These are phyloP conservation scores for Phytophthora rubi DNA, from an alignment of 352 stramenopile genomes.

Conservation along the genomic window DNA sequence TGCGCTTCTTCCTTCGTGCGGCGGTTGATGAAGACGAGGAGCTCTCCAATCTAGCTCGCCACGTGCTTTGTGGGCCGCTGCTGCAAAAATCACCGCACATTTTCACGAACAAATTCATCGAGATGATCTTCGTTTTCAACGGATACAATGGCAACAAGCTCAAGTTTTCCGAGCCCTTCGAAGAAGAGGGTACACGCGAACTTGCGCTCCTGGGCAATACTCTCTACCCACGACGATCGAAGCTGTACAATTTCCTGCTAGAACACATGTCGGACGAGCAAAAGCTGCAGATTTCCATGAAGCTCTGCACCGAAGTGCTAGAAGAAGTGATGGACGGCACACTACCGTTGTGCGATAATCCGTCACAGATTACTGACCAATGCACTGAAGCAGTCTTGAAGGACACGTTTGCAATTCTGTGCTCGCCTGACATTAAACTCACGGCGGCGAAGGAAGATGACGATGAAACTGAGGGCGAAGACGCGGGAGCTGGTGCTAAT, in stretches of 20 bases:
- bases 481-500: conserved; percentile 48
- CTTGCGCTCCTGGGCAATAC: conserved; percentile 63
- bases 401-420: conserved; percentile 89
- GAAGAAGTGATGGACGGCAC: conserved; percentile 90
- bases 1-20: conserved; percentile 95
- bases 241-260: conserved; percentile 96
- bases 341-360: conserved; percentile 73
- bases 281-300: conserved; percentile 95
- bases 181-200: conserved; percentile 70
- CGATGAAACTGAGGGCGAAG: conserved; percentile 68
- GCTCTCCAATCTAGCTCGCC: conserved; percentile 92
- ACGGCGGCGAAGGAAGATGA: conserved; percentile 57
- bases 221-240: conserved; percentile 72
- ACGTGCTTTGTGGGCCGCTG: conserved; percentile 92
- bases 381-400: conserved; percentile 90
- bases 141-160: conserved; percentile 63
- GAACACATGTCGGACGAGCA: conserved; percentile 96
- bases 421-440: conserved; percentile 89
- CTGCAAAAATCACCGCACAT: conserved; percentile 93
- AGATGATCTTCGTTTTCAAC: conserved; percentile 98
- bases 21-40: conserved; percentile 95
- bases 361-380: conserved; percentile 80
- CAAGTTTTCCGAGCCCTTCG: conserved; percentile 68
- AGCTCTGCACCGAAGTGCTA: conserved; percentile 94
- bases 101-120: conserved; percentile 97